phyloP scores from a whole-genome alignment of 768 basidiomycete species.

The Tulasnella sp. region DNA sequence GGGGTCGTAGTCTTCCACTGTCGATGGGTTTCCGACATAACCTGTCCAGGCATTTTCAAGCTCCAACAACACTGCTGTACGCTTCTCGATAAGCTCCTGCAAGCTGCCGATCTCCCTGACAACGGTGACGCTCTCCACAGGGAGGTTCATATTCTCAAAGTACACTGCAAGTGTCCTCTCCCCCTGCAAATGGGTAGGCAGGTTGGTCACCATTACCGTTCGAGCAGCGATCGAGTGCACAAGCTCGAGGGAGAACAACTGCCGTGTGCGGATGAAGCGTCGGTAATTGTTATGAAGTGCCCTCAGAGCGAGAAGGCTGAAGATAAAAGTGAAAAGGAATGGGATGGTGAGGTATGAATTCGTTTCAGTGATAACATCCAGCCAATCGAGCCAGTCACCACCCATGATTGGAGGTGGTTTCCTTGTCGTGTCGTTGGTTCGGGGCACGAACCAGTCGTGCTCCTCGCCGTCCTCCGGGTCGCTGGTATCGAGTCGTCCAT shows the following conservation, averaged over 20 bases:
- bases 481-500: constrained; percentile 30
- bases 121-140: constrained; percentile 85
- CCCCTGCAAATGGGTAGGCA: constrained; percentile 74
- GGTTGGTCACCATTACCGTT: constrained; percentile 74
- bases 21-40: constrained; percentile 90
- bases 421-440: constrained; percentile 16
- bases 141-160: constrained; percentile 77
- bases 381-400: constrained; percentile 42
- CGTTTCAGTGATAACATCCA: constrained; percentile 81
- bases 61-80: constrained; percentile 67
- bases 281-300: constrained; percentile 84
- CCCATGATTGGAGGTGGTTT: constrained; percentile 30
- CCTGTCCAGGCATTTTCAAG: constrained; percentile 79
- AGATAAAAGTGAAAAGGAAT: constrained; percentile 86
- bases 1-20: constrained; percentile 69
- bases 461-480: constrained; percentile 37
- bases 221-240: constrained; percentile 91
- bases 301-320: constrained; percentile 74
- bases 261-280: constrained; percentile 77
- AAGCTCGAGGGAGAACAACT: constrained; percentile 86
- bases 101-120: constrained; percentile 71
- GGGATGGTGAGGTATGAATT: constrained; percentile 82
- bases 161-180: constrained; percentile 84
- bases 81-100: constrained; percentile 56
- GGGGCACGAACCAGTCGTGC: constrained; percentile 19